Percentiles rank a stretch among this genome's conserved stretches.
Evolutionary conservation across 129 eudicot species (phyloP).

Genomic region (Kitagawia praeruptora): DNA sequence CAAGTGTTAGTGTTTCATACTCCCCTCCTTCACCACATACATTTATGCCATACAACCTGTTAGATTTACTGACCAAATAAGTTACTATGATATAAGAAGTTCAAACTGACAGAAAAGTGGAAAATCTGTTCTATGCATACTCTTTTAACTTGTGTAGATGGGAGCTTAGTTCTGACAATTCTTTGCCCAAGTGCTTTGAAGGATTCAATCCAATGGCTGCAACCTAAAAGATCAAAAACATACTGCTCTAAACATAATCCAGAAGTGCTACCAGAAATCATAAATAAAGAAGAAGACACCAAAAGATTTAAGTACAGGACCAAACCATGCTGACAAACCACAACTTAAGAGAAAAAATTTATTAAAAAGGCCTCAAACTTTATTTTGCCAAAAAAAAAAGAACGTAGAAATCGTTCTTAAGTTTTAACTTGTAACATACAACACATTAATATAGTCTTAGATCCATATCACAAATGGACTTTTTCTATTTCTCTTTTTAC

Average conservation of each 20-base stretch:
- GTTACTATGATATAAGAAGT: not conserved
- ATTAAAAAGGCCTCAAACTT: not conserved
- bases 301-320: not conserved
- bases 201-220: conserved; percentile 94
- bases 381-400: too few relatives aligned
- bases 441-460: not conserved
- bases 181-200: conserved; percentile 88
- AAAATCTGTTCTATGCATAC: conserved; percentile 26
- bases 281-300: not conserved
- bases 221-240: conserved; percentile 40
- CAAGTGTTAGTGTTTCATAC: conserved; percentile 92
- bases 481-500: not conserved
- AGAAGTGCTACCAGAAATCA: not conserved
- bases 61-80: conserved; percentile 8
- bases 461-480: not conserved
- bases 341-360: not conserved
- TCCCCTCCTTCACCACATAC: conserved; percentile 99
- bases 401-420: not conserved
- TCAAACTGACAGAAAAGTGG: not conserved
- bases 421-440: not conserved
- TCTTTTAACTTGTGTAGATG: conserved; percentile 79
- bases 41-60: conserved; percentile 85
- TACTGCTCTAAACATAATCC: conserved; percentile 1
- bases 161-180: conserved; percentile 45
- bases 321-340: not conserved